Evolutionary conservation across 1,139 yeast species (phyloP), one percentile per base, ranked within the genome.

Genomic region (Meyerozyma guilliermondii): DNA sequence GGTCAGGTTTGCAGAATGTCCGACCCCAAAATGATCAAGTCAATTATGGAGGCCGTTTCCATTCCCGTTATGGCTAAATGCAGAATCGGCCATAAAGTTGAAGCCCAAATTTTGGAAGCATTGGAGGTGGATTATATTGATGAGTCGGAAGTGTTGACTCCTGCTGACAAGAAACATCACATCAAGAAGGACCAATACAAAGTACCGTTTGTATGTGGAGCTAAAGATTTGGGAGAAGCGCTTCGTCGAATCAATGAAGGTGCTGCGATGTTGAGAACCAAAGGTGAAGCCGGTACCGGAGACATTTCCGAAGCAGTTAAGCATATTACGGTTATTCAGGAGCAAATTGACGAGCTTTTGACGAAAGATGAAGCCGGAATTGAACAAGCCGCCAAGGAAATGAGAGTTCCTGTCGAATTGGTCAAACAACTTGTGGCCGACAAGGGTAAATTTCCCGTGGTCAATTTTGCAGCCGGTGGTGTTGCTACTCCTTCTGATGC

Each of bases 271-370:
- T 78, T 87, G 58, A 77, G 95, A 62, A 83, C 94, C 50, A 87
- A 86, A 65, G 95, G 95, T 50, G 95, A 85, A 62, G 94, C 95
- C 18, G 95, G 95, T 39, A 86, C 95, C 37, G 95, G 95, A 41
- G 95, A 86, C 60, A 83, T 86, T 43, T 80, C 87, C 27, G 92
- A 86, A 60, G 95, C 95, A n/a, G 89, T 86, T 43, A 78, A 75
- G 56, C 95, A 86, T 60, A 82, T 85, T 49, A 73, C 79, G 44
- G 71, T 74, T 49, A 81, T 86, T 56, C 73, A 71, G 46, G 59
- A 66, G 43, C 79, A 85, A 55, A 82, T 86, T 53, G 66, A 68
- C 41, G 66, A 70, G 34, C 54, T 67, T 40, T 49, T 60, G 35
- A 59, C 74, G 53, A 63, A 68, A 49, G 62, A 71, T 38, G 78